phyloP scores from a whole-genome alignment of 371 early-diverging fungal species.

The Massospora cicadina region DNA sequence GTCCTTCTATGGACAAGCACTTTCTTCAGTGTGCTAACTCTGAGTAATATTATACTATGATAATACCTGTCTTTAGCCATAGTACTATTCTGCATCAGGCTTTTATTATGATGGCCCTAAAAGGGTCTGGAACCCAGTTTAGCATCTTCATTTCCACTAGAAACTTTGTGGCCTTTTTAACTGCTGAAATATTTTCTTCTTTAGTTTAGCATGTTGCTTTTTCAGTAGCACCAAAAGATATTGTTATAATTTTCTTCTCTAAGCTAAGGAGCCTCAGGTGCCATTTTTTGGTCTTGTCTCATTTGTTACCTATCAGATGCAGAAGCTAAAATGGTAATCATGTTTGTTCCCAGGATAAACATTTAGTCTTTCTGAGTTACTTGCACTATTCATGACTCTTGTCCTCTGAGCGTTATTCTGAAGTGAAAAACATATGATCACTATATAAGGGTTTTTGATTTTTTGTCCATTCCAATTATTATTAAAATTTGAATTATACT shows the following conservation, averaged over 20 bases:
- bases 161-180: slow-evolving; percentile 59
- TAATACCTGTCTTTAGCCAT: slow-evolving; percentile 49
- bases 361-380: slow-evolving; percentile 32
- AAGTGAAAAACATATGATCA: slow-evolving; percentile 47
- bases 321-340: slow-evolving; percentile 32
- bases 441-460: slow-evolving; percentile 24
- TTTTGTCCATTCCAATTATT: background rate
- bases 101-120: slow-evolving; percentile 48
- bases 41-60: slow-evolving; percentile 36
- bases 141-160: slow-evolving; percentile 28
- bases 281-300: slow-evolving; percentile 47
- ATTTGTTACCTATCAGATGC: slow-evolving; percentile 31
- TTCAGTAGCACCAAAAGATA: slow-evolving; percentile 16
- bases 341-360: slow-evolving; percentile 57
- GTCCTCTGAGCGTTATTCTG: slow-evolving; percentile 33
- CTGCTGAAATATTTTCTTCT: slow-evolving; percentile 41
- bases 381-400: slow-evolving; percentile 36
- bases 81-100: slow-evolving; percentile 35
- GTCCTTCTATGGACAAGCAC: slow-evolving; percentile 41
- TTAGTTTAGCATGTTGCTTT: slow-evolving; percentile 15
- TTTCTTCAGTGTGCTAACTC: slow-evolving; percentile 49
- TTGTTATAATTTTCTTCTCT: slow-evolving; percentile 30
- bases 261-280: slow-evolving; percentile 61
- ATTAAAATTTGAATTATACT: background rate
- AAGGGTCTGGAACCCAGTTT: slow-evolving; percentile 30